Evolutionary conservation across 768 basidiomycete species (phyloP), one percentile per base, ranked within the genome.

Genomic region (Psilocybe sp.): DNA sequence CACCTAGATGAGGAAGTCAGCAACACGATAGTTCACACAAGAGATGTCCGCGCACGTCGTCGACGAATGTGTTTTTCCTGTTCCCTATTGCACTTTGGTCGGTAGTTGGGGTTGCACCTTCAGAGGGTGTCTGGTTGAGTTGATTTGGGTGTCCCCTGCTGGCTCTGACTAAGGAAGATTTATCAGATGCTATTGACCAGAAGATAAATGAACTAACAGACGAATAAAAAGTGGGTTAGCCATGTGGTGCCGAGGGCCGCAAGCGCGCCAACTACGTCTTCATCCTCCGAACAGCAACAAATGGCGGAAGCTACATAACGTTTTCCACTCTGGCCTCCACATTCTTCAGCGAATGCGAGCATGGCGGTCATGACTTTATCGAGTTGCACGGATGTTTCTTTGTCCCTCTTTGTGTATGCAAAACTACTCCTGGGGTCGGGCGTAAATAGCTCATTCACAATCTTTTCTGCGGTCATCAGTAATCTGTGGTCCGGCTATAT

Each of bases 241-340:
- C 55, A 56, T 39, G 50, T 52, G 2, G 36, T 13, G 6, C 44
- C 53, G 10, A 54, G 45, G 28, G 49, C 57, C 5, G 23, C 44
- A 38, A 53, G 54, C 35, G 49, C 40, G 13, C 36, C 51, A 31
- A 49, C 47, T 18, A 52, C 47, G 20, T 58, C 54, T 19, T 57
- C 59, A 43, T 49, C 15, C 50, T 23, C 7, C 5, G 44, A 5
- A 49, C 58, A 55, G 9, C 44, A 44, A 14, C 44, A 10, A 40
- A 58, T 53, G 20, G 57, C 48, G 5, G 54, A 46, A 20, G 56
- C 56, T 5, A 58, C 54, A 18, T 60, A 57, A 34, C 53, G 55
- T 54, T 57, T 54, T 50, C 44, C 58, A 35, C 20, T 31, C 16
- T 58, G 41, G 18, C 57, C 57, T 34, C 57, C 57, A 19, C 54